Evolutionary conservation across 2,329 filamentous ascomycete species (phyloP), one percentile per base, ranked within the genome.

Genomic region (Paracoccidioides brasiliensis): DNA sequence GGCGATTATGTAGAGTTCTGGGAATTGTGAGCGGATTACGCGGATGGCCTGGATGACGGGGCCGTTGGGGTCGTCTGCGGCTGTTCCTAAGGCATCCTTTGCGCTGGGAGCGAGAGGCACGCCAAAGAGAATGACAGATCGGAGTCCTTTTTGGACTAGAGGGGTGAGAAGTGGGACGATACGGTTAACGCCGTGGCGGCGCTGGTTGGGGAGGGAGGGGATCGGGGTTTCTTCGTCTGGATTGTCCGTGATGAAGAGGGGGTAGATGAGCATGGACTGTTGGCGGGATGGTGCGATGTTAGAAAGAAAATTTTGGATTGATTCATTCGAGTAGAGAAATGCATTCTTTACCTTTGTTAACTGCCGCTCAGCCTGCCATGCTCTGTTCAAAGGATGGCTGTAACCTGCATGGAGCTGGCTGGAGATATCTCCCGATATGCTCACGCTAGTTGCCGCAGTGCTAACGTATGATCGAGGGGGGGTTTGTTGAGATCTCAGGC

Each of bases 211-310:
- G 3, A 98, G 81, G 22, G 90, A 95, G 52, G 90, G 85, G 56
- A 98, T 94, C 14, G 86, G 78, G 12, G 85, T 86, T 75, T 96
- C 88, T 74, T 97, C 91, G 66, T 97, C 88, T 40, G 91, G 87
- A 67, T 88, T 82, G 72, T 98, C 93, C 65, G 93, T 95, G 61
- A 98, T 82, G 76, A 98, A 98, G 62, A 98, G 80, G 10, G 93
- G 93, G 74, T 94, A 97, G 66, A 98, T 96, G 66, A 98, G 85
- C 93, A 97, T 97, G 41, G 90, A 93, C 89, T 95, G 22, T 22
- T 22, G 50, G 38, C 8, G 33, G 10, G 52, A 49, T 32, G 48
- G 9, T 3, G 15, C 5, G 14, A 37, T 40, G 48, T 50, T 33
- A 41, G 22, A 52, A 41, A 7, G 28, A 45, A 38, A 38, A 40